phyloP scores from a whole-genome alignment of 2,329 filamentous ascomycete genomes.

The Clarireedia monteithiana region DNA sequence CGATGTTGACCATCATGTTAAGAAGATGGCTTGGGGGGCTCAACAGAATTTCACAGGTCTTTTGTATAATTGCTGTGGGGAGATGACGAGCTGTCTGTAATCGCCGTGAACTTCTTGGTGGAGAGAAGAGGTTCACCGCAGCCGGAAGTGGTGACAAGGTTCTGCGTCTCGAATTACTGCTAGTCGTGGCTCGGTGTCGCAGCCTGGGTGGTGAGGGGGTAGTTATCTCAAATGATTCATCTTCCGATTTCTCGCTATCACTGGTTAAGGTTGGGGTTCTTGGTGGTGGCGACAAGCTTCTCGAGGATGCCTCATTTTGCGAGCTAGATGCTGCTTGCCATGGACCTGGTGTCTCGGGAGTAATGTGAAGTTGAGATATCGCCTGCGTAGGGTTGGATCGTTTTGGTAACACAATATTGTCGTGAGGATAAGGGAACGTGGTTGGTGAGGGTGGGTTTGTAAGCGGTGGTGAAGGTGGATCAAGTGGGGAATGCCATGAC shows the following conservation, averaged over 20 bases:
- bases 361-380: slow-evolving; percentile 29
- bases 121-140: slow-evolving; percentile 56
- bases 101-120: slow-evolving; percentile 34
- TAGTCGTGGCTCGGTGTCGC: slow-evolving; percentile 47
- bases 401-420: slow-evolving; percentile 33
- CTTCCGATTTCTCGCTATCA: slow-evolving; percentile 35
- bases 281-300: slow-evolving; percentile 23
- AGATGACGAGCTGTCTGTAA: slow-evolving; percentile 43
- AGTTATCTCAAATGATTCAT: slow-evolving; percentile 29
- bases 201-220: slow-evolving; percentile 28
- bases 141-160: slow-evolving; percentile 61
- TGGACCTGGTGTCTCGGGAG: slow-evolving; percentile 17
- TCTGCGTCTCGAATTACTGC: slow-evolving; percentile 43
- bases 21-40: slow-evolving; percentile 76
- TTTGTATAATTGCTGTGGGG: slow-evolving; percentile 61
- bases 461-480: slow-evolving; percentile 38
- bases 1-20: slow-evolving; percentile 71
- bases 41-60: slow-evolving; percentile 68
- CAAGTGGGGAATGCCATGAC: slow-evolving; percentile 42
- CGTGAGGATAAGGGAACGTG: slow-evolving; percentile 34
- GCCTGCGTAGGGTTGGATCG: slow-evolving; percentile 28
- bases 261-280: slow-evolving; percentile 37
- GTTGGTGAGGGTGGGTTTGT: slow-evolving; percentile 33
- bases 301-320: slow-evolving; percentile 8
- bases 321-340: slow-evolving; percentile 16